Percentiles rank a stretch among this genome's conserved stretches.
These are phyloP conservation scores for Azolla pinnata DNA, from an alignment of 75 land plant genomes.

Conservation along the genomic window DNA sequence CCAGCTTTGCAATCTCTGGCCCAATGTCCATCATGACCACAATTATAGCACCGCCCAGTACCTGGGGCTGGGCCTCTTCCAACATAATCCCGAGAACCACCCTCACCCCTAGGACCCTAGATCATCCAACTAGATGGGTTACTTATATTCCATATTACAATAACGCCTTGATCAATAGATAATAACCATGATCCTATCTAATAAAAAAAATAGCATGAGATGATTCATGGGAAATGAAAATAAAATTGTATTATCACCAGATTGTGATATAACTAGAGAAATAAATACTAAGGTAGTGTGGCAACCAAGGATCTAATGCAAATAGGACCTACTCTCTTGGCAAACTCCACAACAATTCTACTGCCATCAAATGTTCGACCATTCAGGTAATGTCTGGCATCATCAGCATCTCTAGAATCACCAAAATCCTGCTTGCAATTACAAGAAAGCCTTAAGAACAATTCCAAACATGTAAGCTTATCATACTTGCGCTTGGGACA, in stretches of 20 bases:
- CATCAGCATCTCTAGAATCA: slow-evolving; percentile 96
- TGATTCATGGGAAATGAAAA: no score
- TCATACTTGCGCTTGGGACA: no score
- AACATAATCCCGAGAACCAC: slow-evolving; percentile 54
- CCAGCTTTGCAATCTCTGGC: slow-evolving; percentile 96
- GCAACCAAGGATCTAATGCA: no score
- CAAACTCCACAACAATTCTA: slow-evolving; percentile 85
- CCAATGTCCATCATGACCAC: slow-evolving; percentile 97
- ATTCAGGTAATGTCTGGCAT: slow-evolving; percentile 74
- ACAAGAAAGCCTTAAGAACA: background rate
- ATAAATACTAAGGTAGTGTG: no score
- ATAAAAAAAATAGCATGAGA: no score
- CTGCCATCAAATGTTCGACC: slow-evolving; percentile 84
- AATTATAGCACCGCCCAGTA: slow-evolving; percentile 89
- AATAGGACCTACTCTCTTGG: slow-evolving; percentile 59
- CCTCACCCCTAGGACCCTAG: slow-evolving; percentile 61
- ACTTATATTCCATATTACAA: no score
- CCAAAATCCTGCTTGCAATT: slow-evolving; percentile 61
- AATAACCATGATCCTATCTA: no score
- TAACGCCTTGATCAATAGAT: no score
- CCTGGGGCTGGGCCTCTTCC: slow-evolving; percentile 92
- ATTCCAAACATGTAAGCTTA: no score
- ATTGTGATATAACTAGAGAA: no score
- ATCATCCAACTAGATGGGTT: no score
- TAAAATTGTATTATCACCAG: no score